A percentile compares a stretch with the other conserved stretches of the same genome.
Evolutionary conservation across 2,329 filamentous ascomycete species (phyloP).

Genomic region (Sarocladiaceae sp.): DNA sequence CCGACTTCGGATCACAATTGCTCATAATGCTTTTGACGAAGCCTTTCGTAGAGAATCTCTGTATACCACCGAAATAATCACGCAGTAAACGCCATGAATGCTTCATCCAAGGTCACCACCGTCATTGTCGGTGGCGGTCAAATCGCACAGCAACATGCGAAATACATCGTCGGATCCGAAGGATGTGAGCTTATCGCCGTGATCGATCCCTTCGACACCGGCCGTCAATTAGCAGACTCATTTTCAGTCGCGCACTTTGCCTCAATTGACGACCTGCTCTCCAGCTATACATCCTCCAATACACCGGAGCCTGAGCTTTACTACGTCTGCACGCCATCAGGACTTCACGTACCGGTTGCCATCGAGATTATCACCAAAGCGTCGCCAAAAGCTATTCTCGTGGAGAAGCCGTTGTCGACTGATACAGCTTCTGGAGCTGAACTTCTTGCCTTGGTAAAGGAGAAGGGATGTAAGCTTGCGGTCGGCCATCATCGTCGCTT

Average conservation of each 20-base stretch:
- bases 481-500: constrained; percentile 58
- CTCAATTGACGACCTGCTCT: background rate
- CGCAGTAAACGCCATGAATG: no score
- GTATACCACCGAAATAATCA: no score
- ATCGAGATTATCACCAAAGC: background rate
- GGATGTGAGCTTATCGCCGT: background rate
- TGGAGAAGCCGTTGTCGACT: constrained; percentile 53
- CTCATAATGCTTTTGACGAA: no score
- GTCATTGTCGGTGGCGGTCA: background rate
- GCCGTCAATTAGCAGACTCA: background rate
- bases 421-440: constrained; percentile 30
- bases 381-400: no score
- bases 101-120: background rate
- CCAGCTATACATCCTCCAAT: background rate
- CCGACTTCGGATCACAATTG: no score
- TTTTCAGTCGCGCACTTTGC: background rate
- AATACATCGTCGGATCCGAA: background rate
- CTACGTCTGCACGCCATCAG: background rate
- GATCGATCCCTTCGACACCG: background rate
- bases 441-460: constrained; percentile 22
- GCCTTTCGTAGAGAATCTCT: no score
- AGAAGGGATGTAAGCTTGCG: constrained; percentile 36
- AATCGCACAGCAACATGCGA: background rate
- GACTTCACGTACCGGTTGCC: background rate
- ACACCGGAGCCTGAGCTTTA: background rate